These are phyloP conservation scores for Tricholoma saponaceum DNA, from an alignment of 768 basidiomycete genomes.

Conservation along the genomic window DNA sequence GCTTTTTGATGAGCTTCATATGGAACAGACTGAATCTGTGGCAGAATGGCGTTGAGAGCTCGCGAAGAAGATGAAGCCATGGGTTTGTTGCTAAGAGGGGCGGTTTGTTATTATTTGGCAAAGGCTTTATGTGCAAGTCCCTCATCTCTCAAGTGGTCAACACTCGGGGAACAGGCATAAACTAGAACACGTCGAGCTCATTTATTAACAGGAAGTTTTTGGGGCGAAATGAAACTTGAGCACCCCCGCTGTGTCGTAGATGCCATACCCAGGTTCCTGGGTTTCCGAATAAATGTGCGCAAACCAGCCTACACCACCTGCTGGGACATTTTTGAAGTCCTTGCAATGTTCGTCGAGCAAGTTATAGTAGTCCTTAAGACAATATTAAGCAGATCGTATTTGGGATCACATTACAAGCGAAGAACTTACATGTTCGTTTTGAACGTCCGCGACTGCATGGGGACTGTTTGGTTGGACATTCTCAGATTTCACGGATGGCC, in stretches of 20 bases:
- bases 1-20: conserved; percentile 98
- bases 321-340: conserved; percentile 52
- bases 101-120: conserved; percentile 1
- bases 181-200: background rate
- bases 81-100: background rate
- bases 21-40: conserved; percentile 65
- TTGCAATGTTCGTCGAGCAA: conserved; percentile 62
- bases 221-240: conserved; percentile 67
- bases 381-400: conserved; percentile 2
- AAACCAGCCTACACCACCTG: conserved; percentile 78
- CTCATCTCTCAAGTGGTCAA: too few relatives aligned
- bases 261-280: conserved; percentile 67
- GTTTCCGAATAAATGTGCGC: conserved; percentile 73
- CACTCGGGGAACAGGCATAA: too few relatives aligned
- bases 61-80: conserved; percentile 45
- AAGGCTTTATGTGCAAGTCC: background rate
- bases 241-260: conserved; percentile 44
- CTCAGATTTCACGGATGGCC: conserved; percentile 63
- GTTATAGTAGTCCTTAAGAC: conserved; percentile 52
- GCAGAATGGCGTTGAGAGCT: conserved; percentile 74
- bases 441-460: conserved; percentile 53
- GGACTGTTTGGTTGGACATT: conserved; percentile 66
- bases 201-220: conserved; percentile 50
- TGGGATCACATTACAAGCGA: background rate
- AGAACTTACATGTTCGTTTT: conserved; percentile 53